Evolutionary conservation across 2,329 filamentous ascomycete genomes (phyloP).

Genomic region (Pseudopithomyces maydicus): DNA sequence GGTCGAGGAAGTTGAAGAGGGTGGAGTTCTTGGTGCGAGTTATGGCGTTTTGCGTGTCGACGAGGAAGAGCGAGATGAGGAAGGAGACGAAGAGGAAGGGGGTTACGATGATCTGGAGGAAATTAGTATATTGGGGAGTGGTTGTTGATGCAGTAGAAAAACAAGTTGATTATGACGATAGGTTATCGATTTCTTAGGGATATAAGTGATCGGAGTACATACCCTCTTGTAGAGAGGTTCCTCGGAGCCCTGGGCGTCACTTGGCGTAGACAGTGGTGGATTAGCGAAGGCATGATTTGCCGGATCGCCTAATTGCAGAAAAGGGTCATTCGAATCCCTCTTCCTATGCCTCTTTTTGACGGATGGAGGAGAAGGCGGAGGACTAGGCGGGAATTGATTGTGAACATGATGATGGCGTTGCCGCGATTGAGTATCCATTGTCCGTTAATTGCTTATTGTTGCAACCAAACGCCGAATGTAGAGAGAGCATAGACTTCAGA

Average conservation of each 20-base stretch:
- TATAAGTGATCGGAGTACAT: neutral
- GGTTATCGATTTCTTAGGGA: neutral
- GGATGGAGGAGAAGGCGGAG: constrained; percentile 19
- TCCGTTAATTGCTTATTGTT: neutral
- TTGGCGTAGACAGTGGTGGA: constrained; percentile 14
- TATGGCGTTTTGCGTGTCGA: constrained; percentile 4
- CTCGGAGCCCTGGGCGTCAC: constrained; percentile 1
- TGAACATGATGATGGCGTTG: neutral
- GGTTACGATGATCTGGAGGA: constrained; percentile 25
- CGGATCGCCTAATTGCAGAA: constrained; percentile 17
- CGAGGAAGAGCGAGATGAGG: constrained; percentile 12
- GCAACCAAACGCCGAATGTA: neutral
- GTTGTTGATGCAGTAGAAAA: neutral
- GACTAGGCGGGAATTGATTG: constrained; percentile 13
- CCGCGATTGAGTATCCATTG: neutral
- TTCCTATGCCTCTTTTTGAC: constrained; percentile 15
- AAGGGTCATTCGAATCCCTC: constrained; percentile 19
- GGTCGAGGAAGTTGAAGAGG: constrained; percentile 39
- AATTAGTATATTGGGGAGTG: neutral
- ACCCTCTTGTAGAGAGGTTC: constrained; percentile 6
- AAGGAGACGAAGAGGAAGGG: constrained; percentile 16
- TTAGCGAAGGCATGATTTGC: constrained; percentile 8
- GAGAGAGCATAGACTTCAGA: neutral
- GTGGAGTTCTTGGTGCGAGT: constrained; percentile 21
- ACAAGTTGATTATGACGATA: neutral